Percentiles rank a stretch among this genome's conserved stretches.
Evolutionary conservation across 805 yeast species (phyloP).

Genomic region (Kodamaea kakaduensis): DNA sequence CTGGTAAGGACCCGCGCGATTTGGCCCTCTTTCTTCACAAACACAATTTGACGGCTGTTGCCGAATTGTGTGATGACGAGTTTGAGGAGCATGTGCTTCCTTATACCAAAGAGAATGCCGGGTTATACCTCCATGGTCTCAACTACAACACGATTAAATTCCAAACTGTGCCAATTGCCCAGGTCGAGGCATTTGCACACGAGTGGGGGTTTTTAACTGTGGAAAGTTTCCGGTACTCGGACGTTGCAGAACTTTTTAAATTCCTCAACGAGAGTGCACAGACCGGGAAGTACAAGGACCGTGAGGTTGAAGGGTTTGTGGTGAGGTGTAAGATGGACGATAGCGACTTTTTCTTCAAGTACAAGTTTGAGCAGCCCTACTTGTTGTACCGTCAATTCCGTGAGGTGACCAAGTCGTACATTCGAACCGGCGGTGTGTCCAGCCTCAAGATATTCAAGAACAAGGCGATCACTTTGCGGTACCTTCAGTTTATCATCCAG

Average conservation of each 20-base stretch:
- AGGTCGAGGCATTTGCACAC: constrained; percentile 57
- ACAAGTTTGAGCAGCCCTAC: constrained; percentile 93
- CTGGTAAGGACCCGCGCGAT: constrained; percentile 38
- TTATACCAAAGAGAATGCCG: constrained; percentile 63
- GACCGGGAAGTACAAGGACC: constrained; percentile 66
- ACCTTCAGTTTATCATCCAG: constrained; percentile 62
- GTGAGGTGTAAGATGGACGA: constrained; percentile 52
- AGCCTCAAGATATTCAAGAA: constrained; percentile 18
- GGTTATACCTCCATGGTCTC: constrained; percentile 86
- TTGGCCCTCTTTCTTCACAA: constrained; percentile 55
- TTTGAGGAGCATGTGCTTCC: constrained; percentile 93
- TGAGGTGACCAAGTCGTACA: constrained; percentile 68
- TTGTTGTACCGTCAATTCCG: constrained; percentile 86
- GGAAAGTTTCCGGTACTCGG: constrained; percentile 39
- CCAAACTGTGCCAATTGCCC: constrained; percentile 56
- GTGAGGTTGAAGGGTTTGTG: constrained; percentile 92
- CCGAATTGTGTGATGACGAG: constrained; percentile 85
- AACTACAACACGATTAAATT: constrained; percentile 66
- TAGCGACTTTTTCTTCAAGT: constrained; percentile 77
- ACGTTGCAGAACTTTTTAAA: constrained; percentile 38
- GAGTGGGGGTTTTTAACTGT: constrained; percentile 69
- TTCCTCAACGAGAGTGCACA: constrained; percentile 55
- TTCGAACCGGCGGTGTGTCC: constrained; percentile 18
- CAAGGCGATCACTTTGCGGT: constrained; percentile 26
- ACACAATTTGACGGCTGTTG: constrained; percentile 73